Conservation (phyloP, 805 yeast species). For the Candida ponderosae region DNA sequence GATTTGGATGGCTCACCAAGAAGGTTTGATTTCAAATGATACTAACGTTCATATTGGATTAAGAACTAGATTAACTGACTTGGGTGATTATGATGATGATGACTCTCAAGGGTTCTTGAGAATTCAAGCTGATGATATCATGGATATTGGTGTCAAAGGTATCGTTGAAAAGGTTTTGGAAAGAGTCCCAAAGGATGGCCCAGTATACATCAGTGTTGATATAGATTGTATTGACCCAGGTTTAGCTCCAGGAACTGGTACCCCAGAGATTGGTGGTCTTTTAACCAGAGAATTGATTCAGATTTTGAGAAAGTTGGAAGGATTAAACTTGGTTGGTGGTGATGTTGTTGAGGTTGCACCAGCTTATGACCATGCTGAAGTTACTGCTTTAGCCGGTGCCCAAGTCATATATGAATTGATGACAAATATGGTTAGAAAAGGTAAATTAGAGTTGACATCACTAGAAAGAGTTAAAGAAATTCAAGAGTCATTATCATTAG, state of each 20-base stretch:
- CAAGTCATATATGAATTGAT: constrained; percentile 64
- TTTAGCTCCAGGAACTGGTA: constrained; percentile 72
- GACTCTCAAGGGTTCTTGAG: constrained; percentile 60
- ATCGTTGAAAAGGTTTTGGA: constrained; percentile 46
- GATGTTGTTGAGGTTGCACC: constrained; percentile 75
- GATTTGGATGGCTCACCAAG: constrained; percentile 65
- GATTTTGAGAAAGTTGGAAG: constrained; percentile 51
- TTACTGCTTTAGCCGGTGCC: constrained; percentile 63
- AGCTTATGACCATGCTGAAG: constrained; percentile 54
- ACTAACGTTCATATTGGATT: constrained; percentile 70
- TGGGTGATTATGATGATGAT: constrained; percentile 60
- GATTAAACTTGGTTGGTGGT: constrained; percentile 59
- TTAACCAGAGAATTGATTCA: constrained; percentile 55
- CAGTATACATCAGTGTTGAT: constrained; percentile 75
- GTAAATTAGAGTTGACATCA: constrained; percentile 18
- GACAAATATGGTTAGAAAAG: constrained; percentile 68
- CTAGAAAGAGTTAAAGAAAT: background rate
- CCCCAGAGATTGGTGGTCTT: constrained; percentile 73
- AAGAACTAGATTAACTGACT: constrained; percentile 64
- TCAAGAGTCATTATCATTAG: too few relatives aligned
- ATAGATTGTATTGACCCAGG: constrained; percentile 72
- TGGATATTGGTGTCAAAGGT: constrained; percentile 55
- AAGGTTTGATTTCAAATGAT: constrained; percentile 49
- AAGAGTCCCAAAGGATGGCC: constrained; percentile 52
- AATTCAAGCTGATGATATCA: constrained; percentile 66